Conservation (phyloP, 805 yeast genomes). For the Priceomyces melissophilus region DNA sequence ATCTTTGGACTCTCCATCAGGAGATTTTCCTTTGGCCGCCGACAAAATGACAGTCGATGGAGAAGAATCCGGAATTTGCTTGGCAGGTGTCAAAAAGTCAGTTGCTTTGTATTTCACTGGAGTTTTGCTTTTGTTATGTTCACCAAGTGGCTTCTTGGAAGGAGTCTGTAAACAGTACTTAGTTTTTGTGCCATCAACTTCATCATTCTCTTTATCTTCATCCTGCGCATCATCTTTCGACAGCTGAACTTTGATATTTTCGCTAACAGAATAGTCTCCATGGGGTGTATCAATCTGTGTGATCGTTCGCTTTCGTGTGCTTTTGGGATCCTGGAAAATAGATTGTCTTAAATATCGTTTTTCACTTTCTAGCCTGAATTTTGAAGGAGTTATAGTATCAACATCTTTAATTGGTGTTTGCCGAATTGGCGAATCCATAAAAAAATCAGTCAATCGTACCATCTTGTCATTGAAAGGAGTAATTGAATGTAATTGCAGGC, state of each 20-base stretch:
- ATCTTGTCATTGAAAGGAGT: constrained; percentile 45
- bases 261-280: constrained; percentile 21
- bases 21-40: constrained; percentile 25
- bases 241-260: constrained; percentile 7
- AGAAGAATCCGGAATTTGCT: constrained; percentile 30
- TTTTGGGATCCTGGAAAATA: constrained; percentile 23
- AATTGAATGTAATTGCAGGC: constrained; percentile 23
- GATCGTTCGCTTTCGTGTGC: constrained; percentile 32
- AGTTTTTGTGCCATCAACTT: constrained; percentile 5
- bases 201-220: constrained; percentile 12
- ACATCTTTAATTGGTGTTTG: constrained; percentile 33
- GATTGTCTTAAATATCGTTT: constrained; percentile 14
- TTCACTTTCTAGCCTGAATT: constrained; percentile 25
- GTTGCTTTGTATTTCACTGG: constrained; percentile 1
- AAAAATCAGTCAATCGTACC: constrained; percentile 39
- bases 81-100: constrained; percentile 32
- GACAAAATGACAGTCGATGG: constrained; percentile 43
- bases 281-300: constrained; percentile 38
- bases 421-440: constrained; percentile 42
- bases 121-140: constrained; percentile 17
- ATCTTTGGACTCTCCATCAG: constrained; percentile 7
- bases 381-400: constrained; percentile 41
- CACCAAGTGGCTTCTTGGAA: constrained; percentile 25
- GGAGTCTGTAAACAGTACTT: constrained; percentile 27
- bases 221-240: constrained; percentile 6